Evolutionary conservation across 2,329 filamentous ascomycete species (phyloP).

Genomic region (Aureobasidium sp.): DNA sequence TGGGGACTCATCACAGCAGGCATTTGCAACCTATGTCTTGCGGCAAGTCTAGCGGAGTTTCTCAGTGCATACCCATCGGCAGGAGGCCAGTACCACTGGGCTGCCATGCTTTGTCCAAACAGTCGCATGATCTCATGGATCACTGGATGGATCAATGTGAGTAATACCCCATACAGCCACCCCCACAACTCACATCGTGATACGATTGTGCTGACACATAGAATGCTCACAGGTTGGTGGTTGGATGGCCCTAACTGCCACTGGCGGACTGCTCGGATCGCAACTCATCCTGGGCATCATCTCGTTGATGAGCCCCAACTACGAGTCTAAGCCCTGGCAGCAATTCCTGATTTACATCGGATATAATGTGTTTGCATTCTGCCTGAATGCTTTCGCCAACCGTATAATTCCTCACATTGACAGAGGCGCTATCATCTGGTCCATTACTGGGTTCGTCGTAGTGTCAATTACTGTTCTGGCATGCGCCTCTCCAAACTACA

Average conservation of each 20-base stretch:
- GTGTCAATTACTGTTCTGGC: conserved; percentile 64
- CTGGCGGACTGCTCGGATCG: conserved; percentile 60
- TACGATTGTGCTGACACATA: neutral
- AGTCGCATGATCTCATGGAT: conserved; percentile 60
- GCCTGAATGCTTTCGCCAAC: conserved; percentile 60
- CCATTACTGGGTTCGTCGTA: conserved; percentile 58
- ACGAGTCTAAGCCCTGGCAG: conserved; percentile 57
- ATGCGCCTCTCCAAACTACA: conserved; percentile 59
- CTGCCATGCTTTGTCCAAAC: conserved; percentile 56
- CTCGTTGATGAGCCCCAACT: conserved; percentile 52
- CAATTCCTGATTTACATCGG: conserved; percentile 66
- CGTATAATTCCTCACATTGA: conserved; percentile 57
- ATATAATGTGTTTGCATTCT: conserved; percentile 54
- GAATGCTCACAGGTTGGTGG: conserved; percentile 45
- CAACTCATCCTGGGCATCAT: conserved; percentile 61
- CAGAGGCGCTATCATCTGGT: conserved; percentile 65
- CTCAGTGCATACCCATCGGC: conserved; percentile 49
- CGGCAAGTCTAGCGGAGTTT: conserved; percentile 62
- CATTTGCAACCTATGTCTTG: conserved; percentile 63
- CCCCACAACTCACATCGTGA: neutral
- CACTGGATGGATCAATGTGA: conserved; percentile 61
- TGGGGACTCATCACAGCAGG: conserved; percentile 58
- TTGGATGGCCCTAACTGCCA: conserved; percentile 64
- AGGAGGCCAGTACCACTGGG: conserved; percentile 57
- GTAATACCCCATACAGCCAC: neutral